Conservation (phyloP, 176 grass and related monocot genomes). For the Oryza nivara region DNA sequence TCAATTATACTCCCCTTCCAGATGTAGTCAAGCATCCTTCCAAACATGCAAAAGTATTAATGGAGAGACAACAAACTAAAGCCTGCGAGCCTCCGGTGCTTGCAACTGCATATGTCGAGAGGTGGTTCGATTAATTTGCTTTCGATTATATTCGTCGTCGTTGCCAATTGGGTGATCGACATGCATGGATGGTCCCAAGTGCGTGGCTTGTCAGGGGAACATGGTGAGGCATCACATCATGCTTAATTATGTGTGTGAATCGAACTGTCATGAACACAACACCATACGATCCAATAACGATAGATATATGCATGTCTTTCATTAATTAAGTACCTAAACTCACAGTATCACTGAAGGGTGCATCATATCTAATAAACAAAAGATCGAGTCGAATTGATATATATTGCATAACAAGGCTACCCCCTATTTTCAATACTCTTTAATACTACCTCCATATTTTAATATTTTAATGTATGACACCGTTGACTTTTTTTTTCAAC, state of each 20-base stretch:
- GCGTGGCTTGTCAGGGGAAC: slow-evolving; percentile 1
- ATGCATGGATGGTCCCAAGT: slow-evolving; percentile 10
- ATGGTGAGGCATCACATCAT: not conserved
- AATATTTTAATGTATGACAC: too few species aligned
- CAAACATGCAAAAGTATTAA: not conserved
- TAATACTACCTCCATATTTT: too few species aligned
- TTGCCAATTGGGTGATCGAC: slow-evolving; percentile 1
- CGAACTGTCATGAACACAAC: not conserved
- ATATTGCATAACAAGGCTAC: too few species aligned
- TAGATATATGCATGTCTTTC: not conserved
- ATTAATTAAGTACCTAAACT: not conserved
- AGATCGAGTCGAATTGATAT: not conserved
- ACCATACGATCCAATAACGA: not conserved
- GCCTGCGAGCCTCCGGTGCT: not conserved
- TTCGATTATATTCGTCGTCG: too few species aligned
- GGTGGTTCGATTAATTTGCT: too few species aligned
- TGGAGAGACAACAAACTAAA: not conserved
- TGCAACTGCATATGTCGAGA: slow-evolving; percentile 14
- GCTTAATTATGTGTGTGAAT: not conserved
- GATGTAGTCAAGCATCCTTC: not conserved
- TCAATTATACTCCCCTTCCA: not conserved
- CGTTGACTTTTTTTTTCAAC: too few species aligned
- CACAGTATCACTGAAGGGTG: not conserved
- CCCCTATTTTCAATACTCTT: too few species aligned
- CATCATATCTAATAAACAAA: not conserved